These are phyloP conservation scores for Akanthomyces muscarius DNA, from an alignment of 2,329 filamentous ascomycete genomes.

Conservation along the genomic window DNA sequence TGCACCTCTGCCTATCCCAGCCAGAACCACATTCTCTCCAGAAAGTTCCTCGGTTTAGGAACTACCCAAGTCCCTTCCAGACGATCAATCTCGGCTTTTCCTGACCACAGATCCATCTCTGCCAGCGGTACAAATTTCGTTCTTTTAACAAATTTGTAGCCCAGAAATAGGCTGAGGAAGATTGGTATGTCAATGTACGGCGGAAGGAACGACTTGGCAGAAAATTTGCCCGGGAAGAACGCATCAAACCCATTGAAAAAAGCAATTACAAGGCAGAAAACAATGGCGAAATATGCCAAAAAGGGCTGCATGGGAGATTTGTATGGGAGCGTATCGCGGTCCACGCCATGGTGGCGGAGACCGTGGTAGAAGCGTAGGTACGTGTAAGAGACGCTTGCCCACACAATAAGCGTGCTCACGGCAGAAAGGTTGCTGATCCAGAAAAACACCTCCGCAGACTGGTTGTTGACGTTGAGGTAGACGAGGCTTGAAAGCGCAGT, in stretches of 20 bases:
- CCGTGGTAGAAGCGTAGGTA: slow-evolving; percentile 68
- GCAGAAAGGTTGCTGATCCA: slow-evolving; percentile 61
- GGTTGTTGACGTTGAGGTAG: slow-evolving; percentile 57
- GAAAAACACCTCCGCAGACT: slow-evolving; percentile 56
- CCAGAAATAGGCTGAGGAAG: slow-evolving; percentile 56
- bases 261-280: slow-evolving; percentile 60
- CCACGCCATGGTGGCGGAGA: slow-evolving; percentile 59
- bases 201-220: slow-evolving; percentile 56
- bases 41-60: slow-evolving; percentile 33
- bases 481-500: slow-evolving; percentile 60
- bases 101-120: slow-evolving; percentile 40
- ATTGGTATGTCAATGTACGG: slow-evolving; percentile 66
- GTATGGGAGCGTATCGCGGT: slow-evolving; percentile 61
- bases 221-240: slow-evolving; percentile 55
- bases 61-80: slow-evolving; percentile 36
- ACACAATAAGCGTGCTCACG: slow-evolving; percentile 66
- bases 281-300: slow-evolving; percentile 59
- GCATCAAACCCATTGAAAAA: slow-evolving; percentile 70
- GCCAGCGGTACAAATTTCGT: slow-evolving; percentile 43
- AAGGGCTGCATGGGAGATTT: slow-evolving; percentile 64
- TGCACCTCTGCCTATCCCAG: slow-evolving; percentile 28
- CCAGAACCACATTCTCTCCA: slow-evolving; percentile 40
- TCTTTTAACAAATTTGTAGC: slow-evolving; percentile 64
- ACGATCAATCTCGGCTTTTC: slow-evolving; percentile 36
- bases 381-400: slow-evolving; percentile 62